Percentiles rank a stretch among this genome's conserved stretches.
phyloP scores from a whole-genome alignment of 352 stramenopile species.

The Pythium aquatile region DNA sequence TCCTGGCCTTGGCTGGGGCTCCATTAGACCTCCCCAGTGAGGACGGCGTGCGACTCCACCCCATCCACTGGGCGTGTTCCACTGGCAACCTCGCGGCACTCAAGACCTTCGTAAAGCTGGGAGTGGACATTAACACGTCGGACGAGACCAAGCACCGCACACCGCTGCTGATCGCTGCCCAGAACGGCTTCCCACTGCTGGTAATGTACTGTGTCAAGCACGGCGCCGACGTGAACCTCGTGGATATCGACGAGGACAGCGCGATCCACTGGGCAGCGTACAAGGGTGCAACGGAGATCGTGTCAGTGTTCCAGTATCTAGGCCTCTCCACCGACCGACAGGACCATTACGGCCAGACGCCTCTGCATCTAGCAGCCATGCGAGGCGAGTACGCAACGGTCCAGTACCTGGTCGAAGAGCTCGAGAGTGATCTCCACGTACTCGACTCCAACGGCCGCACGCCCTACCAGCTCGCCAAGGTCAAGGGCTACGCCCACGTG shows the following conservation, averaged over 20 bases:
- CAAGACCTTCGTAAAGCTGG: constrained; percentile 58
- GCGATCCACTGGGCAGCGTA: constrained; percentile 87
- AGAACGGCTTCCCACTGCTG: constrained; percentile 72
- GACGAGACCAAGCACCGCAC: constrained; percentile 73
- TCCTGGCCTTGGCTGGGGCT: constrained; percentile 42
- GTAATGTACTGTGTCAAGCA: constrained; percentile 77
- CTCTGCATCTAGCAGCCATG: constrained; percentile 80
- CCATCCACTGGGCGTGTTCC: constrained; percentile 84
- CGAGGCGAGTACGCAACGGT: constrained; percentile 65
- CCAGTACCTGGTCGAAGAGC: constrained; percentile 77
- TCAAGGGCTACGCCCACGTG: constrained; percentile 58
- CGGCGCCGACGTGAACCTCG: constrained; percentile 61
- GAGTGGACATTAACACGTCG: constrained; percentile 69
- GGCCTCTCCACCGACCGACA: constrained; percentile 57
- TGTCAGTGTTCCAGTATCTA: constrained; percentile 82
- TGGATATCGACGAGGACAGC: constrained; percentile 70
- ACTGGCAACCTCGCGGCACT: constrained; percentile 69
- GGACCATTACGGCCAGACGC: constrained; percentile 78
- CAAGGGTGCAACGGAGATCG: constrained; percentile 80
- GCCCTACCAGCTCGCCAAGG: constrained; percentile 53
- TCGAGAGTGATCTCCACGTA: constrained; percentile 57
- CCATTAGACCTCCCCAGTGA: constrained; percentile 63
- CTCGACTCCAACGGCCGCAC: constrained; percentile 57
- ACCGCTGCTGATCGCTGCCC: constrained; percentile 69
- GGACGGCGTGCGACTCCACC: constrained; percentile 57